Conservation (phyloP, 371 early-diverging fungal genomes). For the Capillidium rhysosporum region DNA sequence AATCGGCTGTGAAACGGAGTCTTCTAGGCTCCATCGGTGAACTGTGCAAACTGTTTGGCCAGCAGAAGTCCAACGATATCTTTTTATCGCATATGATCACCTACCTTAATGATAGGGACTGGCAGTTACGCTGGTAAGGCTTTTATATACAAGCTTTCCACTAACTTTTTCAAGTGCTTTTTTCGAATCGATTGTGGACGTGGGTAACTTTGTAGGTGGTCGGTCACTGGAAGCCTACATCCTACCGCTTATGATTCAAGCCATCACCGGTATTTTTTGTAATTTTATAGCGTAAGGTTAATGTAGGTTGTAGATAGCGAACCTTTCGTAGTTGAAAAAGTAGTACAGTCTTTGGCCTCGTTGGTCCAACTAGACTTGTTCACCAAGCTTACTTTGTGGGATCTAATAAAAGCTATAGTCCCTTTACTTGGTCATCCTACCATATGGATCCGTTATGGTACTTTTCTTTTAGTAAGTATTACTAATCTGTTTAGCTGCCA, state of each 20-base stretch:
- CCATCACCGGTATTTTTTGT: constrained; percentile 42
- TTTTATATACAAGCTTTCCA: neutral
- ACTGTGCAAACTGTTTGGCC: constrained; percentile 65
- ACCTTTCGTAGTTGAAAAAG: constrained; percentile 78
- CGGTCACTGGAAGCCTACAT: constrained; percentile 77
- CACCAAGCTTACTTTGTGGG: constrained; percentile 55
- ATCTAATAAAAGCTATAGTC: constrained; percentile 37
- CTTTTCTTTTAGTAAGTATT: neutral
- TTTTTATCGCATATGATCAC: constrained; percentile 83
- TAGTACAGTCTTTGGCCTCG: constrained; percentile 55
- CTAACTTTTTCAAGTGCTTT: constrained; percentile 37
- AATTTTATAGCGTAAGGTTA: too few relatives aligned
- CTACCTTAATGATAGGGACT: constrained; percentile 80
- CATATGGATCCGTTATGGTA: constrained; percentile 56
- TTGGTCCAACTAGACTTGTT: constrained; percentile 69
- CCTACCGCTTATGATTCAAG: constrained; percentile 78
- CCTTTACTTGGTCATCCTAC: constrained; percentile 71
- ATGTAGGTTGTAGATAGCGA: constrained; percentile 37
- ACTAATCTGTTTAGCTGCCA: constrained; percentile 23
- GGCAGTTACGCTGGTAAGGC: constrained; percentile 61
- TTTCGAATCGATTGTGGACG: constrained; percentile 74
- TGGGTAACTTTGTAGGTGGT: constrained; percentile 70
- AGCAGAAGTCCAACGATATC: constrained; percentile 65
- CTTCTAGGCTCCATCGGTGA: constrained; percentile 50
- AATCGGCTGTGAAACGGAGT: constrained; percentile 54